A percentile compares a stretch with the other conserved stretches of the same genome.
Conservation (phyloP, 139 green algal species). For the Tetradesmus lagerheimii region DNA sequence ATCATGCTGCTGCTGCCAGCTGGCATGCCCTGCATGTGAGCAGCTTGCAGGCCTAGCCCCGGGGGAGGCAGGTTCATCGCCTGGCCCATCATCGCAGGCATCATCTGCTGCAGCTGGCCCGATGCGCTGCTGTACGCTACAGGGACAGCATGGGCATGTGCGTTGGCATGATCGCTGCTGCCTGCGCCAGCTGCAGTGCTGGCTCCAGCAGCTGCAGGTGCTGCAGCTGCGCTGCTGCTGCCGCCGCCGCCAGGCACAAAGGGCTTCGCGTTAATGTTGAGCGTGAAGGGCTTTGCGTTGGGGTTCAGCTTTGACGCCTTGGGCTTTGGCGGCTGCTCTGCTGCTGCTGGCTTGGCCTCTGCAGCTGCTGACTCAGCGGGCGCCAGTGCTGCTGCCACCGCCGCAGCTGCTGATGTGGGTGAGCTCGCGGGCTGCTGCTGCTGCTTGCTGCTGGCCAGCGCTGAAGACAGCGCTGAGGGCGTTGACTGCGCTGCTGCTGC, state of each 20-base stretch:
- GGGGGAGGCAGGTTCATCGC: neutral
- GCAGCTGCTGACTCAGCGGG: conserved; percentile 14
- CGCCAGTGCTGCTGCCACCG: neutral
- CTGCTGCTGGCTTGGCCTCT: conserved; percentile 3
- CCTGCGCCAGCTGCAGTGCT: conserved; percentile 9
- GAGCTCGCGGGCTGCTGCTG: neutral
- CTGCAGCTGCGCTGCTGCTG: neutral
- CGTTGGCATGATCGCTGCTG: neutral
- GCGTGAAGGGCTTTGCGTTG: conserved; percentile 71
- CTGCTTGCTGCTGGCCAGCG: conserved; percentile 24
- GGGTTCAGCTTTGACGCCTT: conserved; percentile 61
- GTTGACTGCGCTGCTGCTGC: neutral
- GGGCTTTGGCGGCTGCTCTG: conserved; percentile 1
- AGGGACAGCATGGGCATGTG: neutral
- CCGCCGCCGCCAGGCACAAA: conserved; percentile 59
- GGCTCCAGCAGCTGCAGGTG: neutral
- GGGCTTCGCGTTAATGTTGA: conserved; percentile 71
- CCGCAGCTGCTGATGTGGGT: conserved; percentile 4
- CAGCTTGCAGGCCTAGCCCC: neutral
- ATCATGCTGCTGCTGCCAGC: conserved; percentile 9
- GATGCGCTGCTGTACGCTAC: conserved; percentile 21
- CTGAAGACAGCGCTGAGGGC: conserved; percentile 30
- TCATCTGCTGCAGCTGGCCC: conserved; percentile 1
- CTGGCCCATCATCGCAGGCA: neutral
- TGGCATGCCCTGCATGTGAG: neutral